Evolutionary conservation across 148 eudicot genomes (phyloP).

Genomic region (Selenicereus undatus): DNA sequence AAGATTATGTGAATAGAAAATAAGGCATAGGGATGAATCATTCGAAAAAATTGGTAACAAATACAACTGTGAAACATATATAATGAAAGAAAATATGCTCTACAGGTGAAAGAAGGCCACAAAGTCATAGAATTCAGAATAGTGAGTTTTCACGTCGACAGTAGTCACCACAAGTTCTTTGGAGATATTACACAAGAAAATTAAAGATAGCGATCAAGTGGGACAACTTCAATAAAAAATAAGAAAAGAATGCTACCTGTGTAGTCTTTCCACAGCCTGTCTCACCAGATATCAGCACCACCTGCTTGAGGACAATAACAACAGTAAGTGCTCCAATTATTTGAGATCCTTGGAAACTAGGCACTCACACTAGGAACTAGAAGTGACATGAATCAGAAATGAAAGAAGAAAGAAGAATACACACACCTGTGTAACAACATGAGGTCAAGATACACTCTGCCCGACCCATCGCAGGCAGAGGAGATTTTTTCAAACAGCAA

Average conservation of each 20-base stretch:
- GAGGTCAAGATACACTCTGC: not conserved
- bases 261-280: constrained; percentile 99
- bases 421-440: not conserved
- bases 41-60: not conserved
- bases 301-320: constrained; percentile 44
- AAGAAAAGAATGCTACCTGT: constrained; percentile 51
- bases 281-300: constrained; percentile 94
- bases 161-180: not conserved
- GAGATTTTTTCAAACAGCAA: not conserved
- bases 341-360: not conserved
- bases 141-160: not conserved
- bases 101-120: not conserved
- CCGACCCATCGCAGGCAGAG: not conserved
- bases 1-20: not conserved
- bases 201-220: not conserved
- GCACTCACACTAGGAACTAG: not conserved
- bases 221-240: not conserved
- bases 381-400: not conserved
- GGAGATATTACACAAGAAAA: not conserved
- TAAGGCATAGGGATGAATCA: not conserved
- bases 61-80: not conserved
- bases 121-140: not conserved
- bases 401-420: not conserved
- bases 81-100: not conserved
- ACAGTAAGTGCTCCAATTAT: not conserved